Conservation (phyloP, 148 eudicot genomes). For the Rhododendron vialii region DNA sequence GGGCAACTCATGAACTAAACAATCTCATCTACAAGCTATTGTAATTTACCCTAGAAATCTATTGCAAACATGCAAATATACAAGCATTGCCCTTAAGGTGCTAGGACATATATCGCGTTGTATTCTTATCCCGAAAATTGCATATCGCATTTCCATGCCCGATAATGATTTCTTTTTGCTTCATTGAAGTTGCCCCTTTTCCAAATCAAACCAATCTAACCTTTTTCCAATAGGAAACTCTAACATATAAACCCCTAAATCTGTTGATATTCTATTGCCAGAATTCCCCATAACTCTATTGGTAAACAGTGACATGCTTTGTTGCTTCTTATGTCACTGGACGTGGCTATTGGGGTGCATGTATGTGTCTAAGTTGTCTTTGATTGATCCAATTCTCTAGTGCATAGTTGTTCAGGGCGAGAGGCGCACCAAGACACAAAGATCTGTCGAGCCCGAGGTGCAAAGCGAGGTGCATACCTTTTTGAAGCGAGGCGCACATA, state of each 20-base stretch:
- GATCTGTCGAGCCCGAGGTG: no score
- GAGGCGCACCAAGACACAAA: no score
- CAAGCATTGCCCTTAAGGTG: neutral
- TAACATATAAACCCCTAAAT: neutral
- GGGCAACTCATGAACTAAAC: neutral
- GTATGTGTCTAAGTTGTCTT: neutral
- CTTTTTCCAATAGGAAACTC: neutral
- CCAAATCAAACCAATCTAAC: neutral
- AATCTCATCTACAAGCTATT: neutral
- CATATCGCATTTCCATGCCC: neutral
- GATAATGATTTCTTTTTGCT: neutral
- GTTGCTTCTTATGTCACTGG: neutral
- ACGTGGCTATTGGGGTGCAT: neutral
- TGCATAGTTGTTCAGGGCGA: neutral
- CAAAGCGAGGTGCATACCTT: no score
- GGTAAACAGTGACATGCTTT: neutral
- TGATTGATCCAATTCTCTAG: neutral
- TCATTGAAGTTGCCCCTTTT: neutral
- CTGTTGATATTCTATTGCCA: neutral
- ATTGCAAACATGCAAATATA: neutral
- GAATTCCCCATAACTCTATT: neutral
- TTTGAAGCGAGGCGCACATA: no score
- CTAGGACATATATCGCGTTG: neutral
- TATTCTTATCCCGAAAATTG: neutral
- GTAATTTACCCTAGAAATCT: neutral